Evolutionary conservation across 352 stramenopile species (phyloP).

Genomic region (Pythium insidiosum): DNA sequence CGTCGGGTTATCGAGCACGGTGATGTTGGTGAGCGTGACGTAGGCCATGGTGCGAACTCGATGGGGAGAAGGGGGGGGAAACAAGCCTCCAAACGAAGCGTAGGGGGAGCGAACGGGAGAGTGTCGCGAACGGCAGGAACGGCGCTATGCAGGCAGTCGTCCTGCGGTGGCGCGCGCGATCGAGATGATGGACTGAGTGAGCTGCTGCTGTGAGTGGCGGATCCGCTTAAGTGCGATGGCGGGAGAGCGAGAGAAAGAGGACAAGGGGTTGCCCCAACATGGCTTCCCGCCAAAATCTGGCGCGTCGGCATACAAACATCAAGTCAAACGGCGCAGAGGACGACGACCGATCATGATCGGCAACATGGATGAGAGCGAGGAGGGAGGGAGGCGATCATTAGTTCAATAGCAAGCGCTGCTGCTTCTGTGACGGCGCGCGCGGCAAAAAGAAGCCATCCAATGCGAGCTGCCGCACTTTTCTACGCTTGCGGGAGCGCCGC

Average conservation of each 20-base stretch:
- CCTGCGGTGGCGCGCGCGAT: no score
- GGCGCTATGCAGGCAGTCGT: no score
- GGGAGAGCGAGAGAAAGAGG: no score
- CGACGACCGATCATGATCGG: neutral
- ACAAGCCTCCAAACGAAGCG: no score
- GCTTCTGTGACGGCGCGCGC: no score
- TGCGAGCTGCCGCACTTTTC: slow-evolving; percentile 37
- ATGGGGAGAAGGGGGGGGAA: neutral
- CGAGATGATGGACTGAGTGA: slow-evolving; percentile 4
- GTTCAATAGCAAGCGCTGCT: slow-evolving; percentile 11
- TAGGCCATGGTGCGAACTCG: slow-evolving; percentile 51
- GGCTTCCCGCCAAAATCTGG: slow-evolving; percentile 22
- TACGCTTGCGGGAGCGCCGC: slow-evolving; percentile 30
- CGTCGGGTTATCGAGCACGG: slow-evolving; percentile 98
- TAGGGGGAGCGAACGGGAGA: neutral
- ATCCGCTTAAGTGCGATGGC: slow-evolving; percentile 18
- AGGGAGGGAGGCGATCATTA: neutral
- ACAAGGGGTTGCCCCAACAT: no score
- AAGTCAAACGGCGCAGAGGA: no score
- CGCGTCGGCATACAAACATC: slow-evolving; percentile 11
- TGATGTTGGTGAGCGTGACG: slow-evolving; percentile 90
- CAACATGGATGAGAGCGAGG: neutral
- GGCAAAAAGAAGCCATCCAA: slow-evolving; percentile 50
- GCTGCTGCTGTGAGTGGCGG: no score
- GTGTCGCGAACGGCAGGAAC: neutral